Evolutionary conservation across 2,329 filamentous ascomycete genomes (phyloP).

Genomic region (Plenodomus tracheiphilus): DNA sequence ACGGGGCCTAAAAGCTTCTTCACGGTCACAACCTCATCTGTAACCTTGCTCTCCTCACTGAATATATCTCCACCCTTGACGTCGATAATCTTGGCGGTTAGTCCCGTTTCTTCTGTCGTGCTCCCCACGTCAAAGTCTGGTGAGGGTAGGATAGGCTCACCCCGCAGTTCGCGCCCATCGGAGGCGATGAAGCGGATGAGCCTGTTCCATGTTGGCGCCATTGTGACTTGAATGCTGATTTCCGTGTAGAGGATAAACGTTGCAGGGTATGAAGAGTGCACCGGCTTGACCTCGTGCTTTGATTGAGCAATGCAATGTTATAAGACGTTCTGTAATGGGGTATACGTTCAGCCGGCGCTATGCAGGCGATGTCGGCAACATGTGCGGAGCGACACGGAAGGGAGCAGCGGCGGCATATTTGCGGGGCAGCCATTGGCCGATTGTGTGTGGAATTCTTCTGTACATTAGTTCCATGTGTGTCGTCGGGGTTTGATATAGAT

Average conservation of each 20-base stretch:
- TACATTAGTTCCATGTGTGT: too few species aligned
- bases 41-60: constrained; percentile 55
- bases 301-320: too few species aligned
- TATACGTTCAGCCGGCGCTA: constrained; percentile 23
- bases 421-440: constrained; percentile 5
- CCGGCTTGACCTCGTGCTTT: too few species aligned
- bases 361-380: constrained; percentile 16
- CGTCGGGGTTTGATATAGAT: neutral
- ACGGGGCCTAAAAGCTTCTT: constrained; percentile 59
- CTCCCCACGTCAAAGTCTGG: constrained; percentile 55
- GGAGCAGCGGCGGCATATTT: neutral
- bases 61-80: constrained; percentile 54
- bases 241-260: neutral
- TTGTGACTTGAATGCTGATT: constrained; percentile 5
- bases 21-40: constrained; percentile 59
- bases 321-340: constrained; percentile 9
- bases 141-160: constrained; percentile 55
- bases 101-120: constrained; percentile 51
- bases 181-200: constrained; percentile 59
- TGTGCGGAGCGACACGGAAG: constrained; percentile 6
- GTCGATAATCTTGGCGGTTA: constrained; percentile 57
- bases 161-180: constrained; percentile 55
- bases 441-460: neutral
- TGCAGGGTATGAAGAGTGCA: neutral
- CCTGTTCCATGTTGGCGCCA: constrained; percentile 51